Base-by-base conservation (phyloP, 2,329 filamentous ascomycete genomes). In the Rugonectria rugulosa region DNA sequence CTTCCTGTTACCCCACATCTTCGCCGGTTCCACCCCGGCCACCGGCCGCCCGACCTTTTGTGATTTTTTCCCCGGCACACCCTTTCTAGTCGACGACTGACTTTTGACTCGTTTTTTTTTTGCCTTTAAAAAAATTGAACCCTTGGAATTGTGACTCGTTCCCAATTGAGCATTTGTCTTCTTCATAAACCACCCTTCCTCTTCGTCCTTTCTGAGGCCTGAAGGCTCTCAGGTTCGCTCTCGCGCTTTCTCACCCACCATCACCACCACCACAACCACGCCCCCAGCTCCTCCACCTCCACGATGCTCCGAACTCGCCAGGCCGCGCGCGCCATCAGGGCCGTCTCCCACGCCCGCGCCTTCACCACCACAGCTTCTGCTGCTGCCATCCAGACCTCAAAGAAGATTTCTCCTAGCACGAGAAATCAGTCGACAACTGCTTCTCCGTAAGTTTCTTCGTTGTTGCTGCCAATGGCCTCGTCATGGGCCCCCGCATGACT, bases 391-490 rank as follows among this genome's bases (percentile, higher is more conserved):
- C 69, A 74, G 54, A 61, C 72, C 17, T 65, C 67, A 43, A 76
- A 75, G 64, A 81, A 78, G 65, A 70, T 70, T 21, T 72, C 76
- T 31, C 61, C 72, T 38, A 74, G 72, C 48, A 68, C 73, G 50
- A 79, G 81, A 70, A 79, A 74, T 67, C 77, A 83, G 61, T 75
- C 79, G 26, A 82, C 79, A 38, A 75, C 75, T 38, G 52, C 63
- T 58, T 72, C 81, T 57, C 71, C 80, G 85, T 88, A 79, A 72
- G 86, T 80, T 59, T 47, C 49, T 15, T 45, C 36, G 40, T 53
- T 64, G 63, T 29, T 56, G 23, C 27, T 54, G 37, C 43, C 41
- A 29, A 14, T 26, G 23, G 12, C 20, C 27, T 12, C 23, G 21
- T 23, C 29, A n/a, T 17, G 15, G 19, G 42, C 32, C 10, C 24